These are phyloP conservation scores for Linum trigynum DNA, from an alignment of 345 rosid species.

Conservation along the genomic window DNA sequence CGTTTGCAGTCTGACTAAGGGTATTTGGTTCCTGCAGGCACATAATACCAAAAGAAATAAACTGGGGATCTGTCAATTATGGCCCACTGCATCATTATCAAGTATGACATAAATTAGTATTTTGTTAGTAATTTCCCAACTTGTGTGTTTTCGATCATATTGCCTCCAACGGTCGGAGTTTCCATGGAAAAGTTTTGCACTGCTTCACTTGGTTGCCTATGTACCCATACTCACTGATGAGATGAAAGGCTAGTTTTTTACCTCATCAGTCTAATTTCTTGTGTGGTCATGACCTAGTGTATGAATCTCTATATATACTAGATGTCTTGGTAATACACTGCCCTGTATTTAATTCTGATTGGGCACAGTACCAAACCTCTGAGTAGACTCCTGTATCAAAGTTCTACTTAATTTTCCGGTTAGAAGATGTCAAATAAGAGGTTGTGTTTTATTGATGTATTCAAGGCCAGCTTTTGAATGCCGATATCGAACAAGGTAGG, in stretches of 20 bases:
- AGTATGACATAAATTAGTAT: conserved; percentile 39
- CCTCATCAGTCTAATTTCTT: not conserved
- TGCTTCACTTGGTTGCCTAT: not conserved
- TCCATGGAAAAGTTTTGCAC: not conserved
- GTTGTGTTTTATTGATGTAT: not conserved
- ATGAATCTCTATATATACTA: no score
- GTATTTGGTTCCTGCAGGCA: conserved; percentile 97
- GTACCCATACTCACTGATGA: not conserved
- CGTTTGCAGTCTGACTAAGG: conserved; percentile 34
- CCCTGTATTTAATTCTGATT: no score
- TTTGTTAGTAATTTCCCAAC: conserved; percentile 20
- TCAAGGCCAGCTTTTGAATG: not conserved
- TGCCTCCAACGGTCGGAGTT: not conserved
- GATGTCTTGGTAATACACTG: no score
- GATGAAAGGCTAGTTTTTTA: not conserved
- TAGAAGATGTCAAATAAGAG: not conserved
- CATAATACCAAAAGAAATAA: conserved; percentile 45
- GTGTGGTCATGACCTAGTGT: not conserved
- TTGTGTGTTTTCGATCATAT: conserved; percentile 6
- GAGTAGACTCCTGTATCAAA: not conserved
- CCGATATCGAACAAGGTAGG: no score
- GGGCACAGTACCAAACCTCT: not conserved
- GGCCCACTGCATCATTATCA: conserved; percentile 55
- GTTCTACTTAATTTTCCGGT: not conserved
- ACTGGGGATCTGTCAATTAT: conserved; percentile 28